Evolutionary conservation across 2,329 filamentous ascomycete species (phyloP), one percentile per base, ranked within the genome.

Genomic region (Gnomoniopsis sp.): DNA sequence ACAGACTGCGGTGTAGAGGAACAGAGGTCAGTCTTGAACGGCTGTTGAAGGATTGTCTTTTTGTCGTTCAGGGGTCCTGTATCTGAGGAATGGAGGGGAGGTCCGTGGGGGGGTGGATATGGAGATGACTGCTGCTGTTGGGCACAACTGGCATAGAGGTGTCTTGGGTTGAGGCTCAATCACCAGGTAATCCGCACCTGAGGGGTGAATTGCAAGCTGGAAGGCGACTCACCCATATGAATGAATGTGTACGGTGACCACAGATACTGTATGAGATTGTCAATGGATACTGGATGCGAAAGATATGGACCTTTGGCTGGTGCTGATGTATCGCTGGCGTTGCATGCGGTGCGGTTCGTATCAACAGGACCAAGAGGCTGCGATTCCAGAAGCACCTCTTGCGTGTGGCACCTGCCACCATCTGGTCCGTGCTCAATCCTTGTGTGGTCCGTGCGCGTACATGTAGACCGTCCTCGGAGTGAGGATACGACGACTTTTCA

Each of bases 271-370:
- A 58, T 58, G 55, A 61, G 54, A 60, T 61, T 49, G 58, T 58
- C 61, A 62, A 62, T 62, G 55, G 55, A 62, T 62, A 62, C 61
- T 62, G 59, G 55, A 51, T 61, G 58, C 47, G 49, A 62, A 58
- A 60, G 55, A 62, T 62, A 62, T 58, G 49, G 59, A 58, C 57
- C 55, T 53, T 50, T 43, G 53, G 48, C 21, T 52, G 34, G 10
- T 58, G 55, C 38, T 52, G 50, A 54, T 49, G 36, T 21, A n/a
- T 52, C n/a, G n/a, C n/a, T n/a, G n/a, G 49, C 10, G 26, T 30
- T 30, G 26, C 26, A 30, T 51, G 14, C 38, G 49, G 17, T 51
- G 11, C 14, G 49, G 49, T 22, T 26, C 21, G 19, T n/a, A 44
- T 52, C 49, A 22, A 22, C 8, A 41, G 22, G 17, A 30, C 26